Percentiles rank a stretch among this genome's conserved stretches.
Conservation (phyloP, 164 flowering plant genomes). For the Dillenia suffruticosa region DNA sequence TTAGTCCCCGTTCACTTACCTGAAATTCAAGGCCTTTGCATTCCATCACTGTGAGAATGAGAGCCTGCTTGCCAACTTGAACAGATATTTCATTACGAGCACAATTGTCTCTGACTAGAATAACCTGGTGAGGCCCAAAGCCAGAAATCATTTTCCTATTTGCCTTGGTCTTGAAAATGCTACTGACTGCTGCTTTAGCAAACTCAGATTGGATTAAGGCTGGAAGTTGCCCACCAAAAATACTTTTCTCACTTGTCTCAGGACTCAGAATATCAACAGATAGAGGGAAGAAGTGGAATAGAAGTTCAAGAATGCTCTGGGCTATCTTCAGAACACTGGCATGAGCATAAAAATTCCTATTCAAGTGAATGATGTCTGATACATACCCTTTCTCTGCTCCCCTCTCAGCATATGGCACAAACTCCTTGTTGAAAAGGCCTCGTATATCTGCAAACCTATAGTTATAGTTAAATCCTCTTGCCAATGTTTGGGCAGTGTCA, state of each 20-base stretch:
- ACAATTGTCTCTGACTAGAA: conserved; percentile 39
- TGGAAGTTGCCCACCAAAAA: conserved; percentile 36
- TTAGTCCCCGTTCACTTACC: conserved; percentile 6
- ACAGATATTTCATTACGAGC: conserved; percentile 21
- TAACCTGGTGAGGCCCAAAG: conserved; percentile 52
- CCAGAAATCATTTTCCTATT: conserved; percentile 15
- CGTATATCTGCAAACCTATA: conserved; percentile 25
- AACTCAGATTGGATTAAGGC: conserved; percentile 25
- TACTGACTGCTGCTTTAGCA: conserved; percentile 28
- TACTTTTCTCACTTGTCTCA: conserved; percentile 20
- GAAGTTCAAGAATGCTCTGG: conserved; percentile 20
- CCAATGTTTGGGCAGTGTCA: no score
- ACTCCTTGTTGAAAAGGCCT: conserved; percentile 32
- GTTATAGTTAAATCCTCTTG: neutral
- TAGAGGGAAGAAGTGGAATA: conserved; percentile 26
- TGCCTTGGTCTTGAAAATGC: conserved; percentile 27
- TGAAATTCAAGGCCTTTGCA: conserved; percentile 34
- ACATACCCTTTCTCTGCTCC: conserved; percentile 5
- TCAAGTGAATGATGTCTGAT: conserved; percentile 27
- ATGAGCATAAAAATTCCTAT: conserved; percentile 25
- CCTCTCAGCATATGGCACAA: conserved; percentile 5
- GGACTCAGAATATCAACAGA: conserved; percentile 17
- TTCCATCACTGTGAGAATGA: conserved; percentile 41
- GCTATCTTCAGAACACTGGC: conserved; percentile 23
- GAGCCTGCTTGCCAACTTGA: conserved; percentile 40